Evolutionary conservation across 2,329 filamentous ascomycete genomes (phyloP).

Genomic region (Parastagonospora avenae): DNA sequence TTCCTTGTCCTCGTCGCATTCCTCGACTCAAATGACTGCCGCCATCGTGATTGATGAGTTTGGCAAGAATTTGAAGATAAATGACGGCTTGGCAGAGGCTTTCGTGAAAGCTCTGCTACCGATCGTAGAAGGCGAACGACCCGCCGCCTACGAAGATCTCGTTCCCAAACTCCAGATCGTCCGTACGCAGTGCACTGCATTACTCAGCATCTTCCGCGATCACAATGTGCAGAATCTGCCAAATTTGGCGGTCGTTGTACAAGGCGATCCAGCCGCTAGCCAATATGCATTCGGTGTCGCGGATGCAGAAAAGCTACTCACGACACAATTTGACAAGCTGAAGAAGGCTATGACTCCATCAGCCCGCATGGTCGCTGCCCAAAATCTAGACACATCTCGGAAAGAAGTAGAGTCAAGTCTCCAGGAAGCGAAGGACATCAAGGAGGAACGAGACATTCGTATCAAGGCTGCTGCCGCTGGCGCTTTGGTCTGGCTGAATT

Average conservation of each 20-base stretch:
- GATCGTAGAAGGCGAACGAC: slow-evolving; percentile 81
- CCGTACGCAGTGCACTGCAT: slow-evolving; percentile 86
- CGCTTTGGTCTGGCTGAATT: slow-evolving; percentile 83
- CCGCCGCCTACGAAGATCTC: slow-evolving; percentile 83
- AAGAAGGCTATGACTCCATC: slow-evolving; percentile 89
- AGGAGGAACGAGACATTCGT: slow-evolving; percentile 81
- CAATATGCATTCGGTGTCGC: slow-evolving; percentile 88
- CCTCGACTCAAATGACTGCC: slow-evolving; percentile 83
- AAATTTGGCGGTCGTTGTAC: slow-evolving; percentile 83
- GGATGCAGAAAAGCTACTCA: slow-evolving; percentile 86
- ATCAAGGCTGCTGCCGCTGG: slow-evolving; percentile 86
- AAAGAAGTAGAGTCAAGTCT: slow-evolving; percentile 73
- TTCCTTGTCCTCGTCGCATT: slow-evolving; percentile 72
- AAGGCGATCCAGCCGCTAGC: slow-evolving; percentile 89
- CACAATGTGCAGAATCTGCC: slow-evolving; percentile 66
- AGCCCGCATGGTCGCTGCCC: slow-evolving; percentile 80
- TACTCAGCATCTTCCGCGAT: slow-evolving; percentile 90
- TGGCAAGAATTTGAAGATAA: slow-evolving; percentile 60
- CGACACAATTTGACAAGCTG: slow-evolving; percentile 82
- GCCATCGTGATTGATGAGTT: slow-evolving; percentile 89
- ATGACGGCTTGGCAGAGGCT: slow-evolving; percentile 59
- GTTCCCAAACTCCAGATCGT: slow-evolving; percentile 88
- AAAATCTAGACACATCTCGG: slow-evolving; percentile 79
- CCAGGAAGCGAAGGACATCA: slow-evolving; percentile 77
- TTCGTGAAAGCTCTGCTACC: slow-evolving; percentile 71